phyloP scores from a whole-genome alignment of 345 rosid genomes.

The Eucalyptus brandiana region DNA sequence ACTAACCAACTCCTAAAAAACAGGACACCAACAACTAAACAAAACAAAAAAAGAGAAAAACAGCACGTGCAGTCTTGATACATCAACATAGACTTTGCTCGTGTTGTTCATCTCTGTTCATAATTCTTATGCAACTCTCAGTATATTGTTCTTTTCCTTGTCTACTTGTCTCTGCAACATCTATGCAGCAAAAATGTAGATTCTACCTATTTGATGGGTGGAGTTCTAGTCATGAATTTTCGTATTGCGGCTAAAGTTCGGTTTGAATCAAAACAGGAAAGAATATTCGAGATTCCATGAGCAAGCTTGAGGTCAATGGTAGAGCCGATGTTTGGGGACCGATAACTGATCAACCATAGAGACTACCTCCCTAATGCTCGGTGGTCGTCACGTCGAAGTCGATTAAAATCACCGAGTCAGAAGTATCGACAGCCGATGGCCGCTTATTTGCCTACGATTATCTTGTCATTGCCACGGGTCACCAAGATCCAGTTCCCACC shows the following conservation, averaged over 20 bases:
- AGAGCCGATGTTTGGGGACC: constrained; percentile 22
- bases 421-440: constrained; percentile 13
- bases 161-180: not conserved
- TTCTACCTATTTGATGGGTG: not conserved
- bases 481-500: constrained; percentile 5
- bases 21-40: too few relatives aligned
- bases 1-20: too few relatives aligned
- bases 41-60: too few relatives aligned
- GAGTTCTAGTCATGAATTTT: not conserved
- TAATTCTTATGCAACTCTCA: not conserved
- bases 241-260: not conserved
- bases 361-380: constrained; percentile 26
- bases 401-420: constrained; percentile 9
- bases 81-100: too few relatives aligned
- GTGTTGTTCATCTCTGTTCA: not conserved
- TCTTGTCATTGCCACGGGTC: constrained; percentile 32
- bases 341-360: constrained; percentile 27
- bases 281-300: constrained; percentile 62
- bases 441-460: constrained; percentile 10
- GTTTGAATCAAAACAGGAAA: constrained; percentile 16
- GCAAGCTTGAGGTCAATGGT: constrained; percentile 32
- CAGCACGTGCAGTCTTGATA: too few relatives aligned
- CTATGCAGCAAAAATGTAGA: not conserved
- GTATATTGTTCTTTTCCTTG: not conserved
- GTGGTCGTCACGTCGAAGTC: constrained; percentile 4